A percentile compares a stretch with the other conserved stretches of the same genome.
Conservation (phyloP, 768 basidiomycete species). For the Tricholoma sp. region DNA sequence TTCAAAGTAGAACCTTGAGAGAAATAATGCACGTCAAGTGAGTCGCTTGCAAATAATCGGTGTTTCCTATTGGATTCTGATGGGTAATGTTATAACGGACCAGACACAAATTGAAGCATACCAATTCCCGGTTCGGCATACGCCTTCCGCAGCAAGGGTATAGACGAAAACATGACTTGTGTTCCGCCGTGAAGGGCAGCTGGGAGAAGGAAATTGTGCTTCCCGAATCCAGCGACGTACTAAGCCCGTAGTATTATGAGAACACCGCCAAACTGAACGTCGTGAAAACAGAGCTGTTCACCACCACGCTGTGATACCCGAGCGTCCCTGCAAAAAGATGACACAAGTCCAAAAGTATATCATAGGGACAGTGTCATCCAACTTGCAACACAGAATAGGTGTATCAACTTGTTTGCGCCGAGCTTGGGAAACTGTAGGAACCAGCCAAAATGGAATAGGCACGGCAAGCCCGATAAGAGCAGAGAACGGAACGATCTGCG, state of each 20-base stretch:
- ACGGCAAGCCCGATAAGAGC: conserved; percentile 46
- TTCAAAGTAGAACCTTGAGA: no score
- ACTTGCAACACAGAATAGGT: conserved; percentile 39
- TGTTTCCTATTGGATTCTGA: conserved; percentile 11
- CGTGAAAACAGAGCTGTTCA: conserved; percentile 1
- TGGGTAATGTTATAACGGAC: not conserved
- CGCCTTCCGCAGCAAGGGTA: conserved; percentile 40
- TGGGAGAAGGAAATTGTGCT: conserved; percentile 46
- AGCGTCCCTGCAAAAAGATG: not conserved
- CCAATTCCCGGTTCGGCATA: conserved; percentile 35
- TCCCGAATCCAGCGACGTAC: conserved; percentile 37
- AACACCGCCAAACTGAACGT: not conserved
- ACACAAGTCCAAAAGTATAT: no score
- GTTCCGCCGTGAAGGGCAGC: conserved; percentile 52
- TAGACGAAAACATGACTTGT: conserved; percentile 41
- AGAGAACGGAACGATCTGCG: conserved; percentile 38
- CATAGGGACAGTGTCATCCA: no score
- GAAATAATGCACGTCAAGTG: conserved; percentile 1
- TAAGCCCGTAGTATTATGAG: conserved; percentile 5
- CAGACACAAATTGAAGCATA: conserved; percentile 12
- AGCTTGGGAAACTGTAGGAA: conserved; percentile 45
- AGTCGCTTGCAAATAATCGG: conserved; percentile 12
- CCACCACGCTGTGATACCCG: not conserved
- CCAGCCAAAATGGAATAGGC: conserved; percentile 52
- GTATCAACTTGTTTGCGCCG: conserved; percentile 44